phyloP scores from a whole-genome alignment of 2,329 filamentous ascomycete genomes.

The Claviceps monticola region DNA sequence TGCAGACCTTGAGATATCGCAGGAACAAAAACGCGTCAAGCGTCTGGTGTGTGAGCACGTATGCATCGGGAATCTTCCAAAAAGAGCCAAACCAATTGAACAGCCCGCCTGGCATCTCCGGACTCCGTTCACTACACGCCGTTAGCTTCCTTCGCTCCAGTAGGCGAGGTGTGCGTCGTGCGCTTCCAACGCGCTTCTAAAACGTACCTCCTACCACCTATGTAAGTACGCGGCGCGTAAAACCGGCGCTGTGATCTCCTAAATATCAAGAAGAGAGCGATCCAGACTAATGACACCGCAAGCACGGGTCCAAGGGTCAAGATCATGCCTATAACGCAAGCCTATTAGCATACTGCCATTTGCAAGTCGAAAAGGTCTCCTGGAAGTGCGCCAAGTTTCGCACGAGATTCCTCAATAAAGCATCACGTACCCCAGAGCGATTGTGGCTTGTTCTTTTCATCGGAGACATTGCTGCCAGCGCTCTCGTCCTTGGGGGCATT shows the following conservation, averaged over 20 bases:
- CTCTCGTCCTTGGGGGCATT: slow-evolving; percentile 15
- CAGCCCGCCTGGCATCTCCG: slow-evolving; percentile 39
- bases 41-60: slow-evolving; percentile 72
- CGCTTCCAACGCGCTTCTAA: not conserved
- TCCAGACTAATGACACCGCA: slow-evolving; percentile 31
- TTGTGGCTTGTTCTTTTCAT: slow-evolving; percentile 13
- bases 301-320: slow-evolving; percentile 40
- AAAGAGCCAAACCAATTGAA: slow-evolving; percentile 50
- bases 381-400: not conserved
- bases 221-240: slow-evolving; percentile 40
- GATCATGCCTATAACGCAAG: slow-evolving; percentile 22
- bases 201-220: slow-evolving; percentile 33
- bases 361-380: too few relatives aligned
- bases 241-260: slow-evolving; percentile 35
- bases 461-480: slow-evolving; percentile 9
- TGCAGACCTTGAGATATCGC: slow-evolving; percentile 66
- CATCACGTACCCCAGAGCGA: slow-evolving; percentile 21
- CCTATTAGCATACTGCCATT: slow-evolving; percentile 1
- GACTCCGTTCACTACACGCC: slow-evolving; percentile 37
- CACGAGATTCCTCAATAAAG: not conserved
- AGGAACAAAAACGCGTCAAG: slow-evolving; percentile 83
- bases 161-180: not conserved
- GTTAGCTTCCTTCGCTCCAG: not conserved
- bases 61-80: slow-evolving; percentile 55
- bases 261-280: slow-evolving; percentile 36